Evolutionary conservation across 75 land plant species (phyloP).

Genomic region (Pinus taeda): DNA sequence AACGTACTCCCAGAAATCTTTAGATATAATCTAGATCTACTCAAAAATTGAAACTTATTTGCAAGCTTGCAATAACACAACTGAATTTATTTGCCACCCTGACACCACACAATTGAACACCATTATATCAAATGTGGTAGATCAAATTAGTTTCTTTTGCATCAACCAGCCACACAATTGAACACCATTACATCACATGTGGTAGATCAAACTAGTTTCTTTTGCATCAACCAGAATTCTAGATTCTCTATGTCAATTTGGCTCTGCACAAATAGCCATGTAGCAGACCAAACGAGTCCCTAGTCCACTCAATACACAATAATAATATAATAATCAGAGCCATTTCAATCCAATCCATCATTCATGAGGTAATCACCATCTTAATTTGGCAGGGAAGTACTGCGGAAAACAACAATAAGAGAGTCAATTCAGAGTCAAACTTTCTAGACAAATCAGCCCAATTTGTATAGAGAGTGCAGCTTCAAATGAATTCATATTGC

Average conservation of each 20-base stretch:
- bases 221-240: constrained; percentile 71
- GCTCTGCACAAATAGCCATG: constrained; percentile 63
- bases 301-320: constrained; percentile 11
- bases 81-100: neutral
- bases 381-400: constrained; percentile 60
- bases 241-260: constrained; percentile 61
- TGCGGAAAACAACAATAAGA: constrained; percentile 14
- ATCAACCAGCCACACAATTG: too few relatives aligned
- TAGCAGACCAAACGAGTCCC: constrained; percentile 68
- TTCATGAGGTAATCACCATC: constrained; percentile 30
- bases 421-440: too few relatives aligned
- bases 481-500: neutral
- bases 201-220: constrained; percentile 28
- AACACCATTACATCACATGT: neutral
- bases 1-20: too few relatives aligned
- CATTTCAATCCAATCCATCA: too few relatives aligned
- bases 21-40: too few relatives aligned
- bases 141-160: neutral
- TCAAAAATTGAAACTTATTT: neutral
- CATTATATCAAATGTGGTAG: neutral
- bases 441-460: too few relatives aligned
- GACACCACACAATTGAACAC: too few relatives aligned
- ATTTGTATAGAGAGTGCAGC: too few relatives aligned
- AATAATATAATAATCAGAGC: neutral
- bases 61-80: neutral